Conservation (phyloP, 2,329 filamentous ascomycete species). For the Xylaria multiplex region DNA sequence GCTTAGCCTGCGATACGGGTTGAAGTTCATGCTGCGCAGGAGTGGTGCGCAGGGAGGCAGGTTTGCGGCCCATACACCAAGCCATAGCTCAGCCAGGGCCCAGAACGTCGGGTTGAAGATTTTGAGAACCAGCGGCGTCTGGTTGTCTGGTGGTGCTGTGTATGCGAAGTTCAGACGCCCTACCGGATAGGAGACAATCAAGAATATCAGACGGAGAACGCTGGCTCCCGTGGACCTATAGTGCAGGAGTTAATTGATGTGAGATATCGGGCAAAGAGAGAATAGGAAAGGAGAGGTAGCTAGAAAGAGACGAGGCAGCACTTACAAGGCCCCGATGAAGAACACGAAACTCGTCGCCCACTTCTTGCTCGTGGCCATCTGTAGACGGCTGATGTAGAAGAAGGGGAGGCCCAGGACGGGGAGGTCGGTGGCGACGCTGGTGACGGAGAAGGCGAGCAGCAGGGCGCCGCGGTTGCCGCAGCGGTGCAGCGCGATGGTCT, state of each 20-base stretch:
- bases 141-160: slow-evolving; percentile 30
- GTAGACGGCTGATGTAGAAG: slow-evolving; percentile 35
- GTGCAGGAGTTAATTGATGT: background rate
- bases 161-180: slow-evolving; percentile 37
- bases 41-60: slow-evolving; percentile 34
- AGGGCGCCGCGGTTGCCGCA: slow-evolving; percentile 36
- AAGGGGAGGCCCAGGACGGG: slow-evolving; percentile 33
- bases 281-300: background rate
- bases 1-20: slow-evolving; percentile 27
- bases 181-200: slow-evolving; percentile 36
- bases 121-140: slow-evolving; percentile 35
- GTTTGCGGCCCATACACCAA: slow-evolving; percentile 35
- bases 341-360: slow-evolving; percentile 35
- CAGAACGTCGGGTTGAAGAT: slow-evolving; percentile 38
- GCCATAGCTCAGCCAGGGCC: slow-evolving; percentile 33
- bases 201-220: slow-evolving; percentile 35
- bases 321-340: slow-evolving; percentile 35
- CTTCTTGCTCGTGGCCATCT: slow-evolving; percentile 35
- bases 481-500: slow-evolving; percentile 24
- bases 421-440: slow-evolving; percentile 34
- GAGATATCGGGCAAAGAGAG: background rate
- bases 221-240: slow-evolving; percentile 35
- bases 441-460: slow-evolving; percentile 35
- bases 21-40: slow-evolving; percentile 24
- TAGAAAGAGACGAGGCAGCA: background rate